Evolutionary conservation across 345 rosid species (phyloP), one percentile per base, ranked within the genome.

Genomic region (Salix udensis): DNA sequence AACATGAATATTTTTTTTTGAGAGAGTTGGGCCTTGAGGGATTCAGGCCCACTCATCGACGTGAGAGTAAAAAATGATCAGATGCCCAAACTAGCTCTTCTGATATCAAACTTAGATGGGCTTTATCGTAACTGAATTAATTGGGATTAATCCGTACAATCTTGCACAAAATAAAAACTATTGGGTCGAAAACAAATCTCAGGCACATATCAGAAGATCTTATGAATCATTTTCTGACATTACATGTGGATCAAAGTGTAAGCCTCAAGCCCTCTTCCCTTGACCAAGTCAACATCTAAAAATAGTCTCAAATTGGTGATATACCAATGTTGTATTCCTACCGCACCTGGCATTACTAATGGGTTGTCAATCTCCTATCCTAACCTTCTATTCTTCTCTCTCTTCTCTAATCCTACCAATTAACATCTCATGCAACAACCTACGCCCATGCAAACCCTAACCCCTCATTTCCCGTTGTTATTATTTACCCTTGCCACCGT

Each of bases 401-500:
- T 3, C 15, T 19, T 34, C 34, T 42, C 18, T 66, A 19, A 30
- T n/a, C 13, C 18, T 50, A 7, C 60, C 73, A 6, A 23, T 50
- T 24, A 30, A 28, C 14, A 9, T 3, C 71, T 53, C 44, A 52
- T n/a, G n/a, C 50, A 67, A 23, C 72, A 23, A 18, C 65, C 55
- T 53, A 11, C 58, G 53, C n/a, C 73, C 66, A 75, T 67, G 66
- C 77, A 67, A 52, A 26, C 65, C 58, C 66, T 36, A 36, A 6
- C 39, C 7, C 31, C 12, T 55, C 48, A 3, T n/a, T 21, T 13
- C 11, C 39, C 18, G 28, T 55, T 40, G 55, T 37, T 36, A 16
- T 26, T 18, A 24, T 23, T 67, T 67, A 28, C 40, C 36, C 18
- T 53, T 58, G 28, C 78, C 66, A 39, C 66, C 48, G 7, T 24